Conservation (phyloP, 768 basidiomycete genomes). For the Ramaria rubella region DNA sequence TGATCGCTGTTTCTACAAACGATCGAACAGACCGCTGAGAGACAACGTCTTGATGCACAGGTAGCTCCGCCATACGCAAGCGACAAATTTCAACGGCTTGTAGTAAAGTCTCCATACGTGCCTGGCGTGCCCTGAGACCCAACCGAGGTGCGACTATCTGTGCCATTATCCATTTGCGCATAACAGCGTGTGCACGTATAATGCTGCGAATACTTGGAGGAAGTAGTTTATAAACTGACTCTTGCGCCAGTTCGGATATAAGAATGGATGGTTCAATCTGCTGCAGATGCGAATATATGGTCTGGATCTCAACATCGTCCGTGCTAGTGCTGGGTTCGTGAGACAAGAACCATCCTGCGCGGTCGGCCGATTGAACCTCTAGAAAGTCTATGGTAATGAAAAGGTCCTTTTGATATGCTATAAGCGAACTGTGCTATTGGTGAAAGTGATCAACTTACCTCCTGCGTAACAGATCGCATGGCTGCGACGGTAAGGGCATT, state of each 20-base stretch:
- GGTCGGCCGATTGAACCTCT: conserved; percentile 74
- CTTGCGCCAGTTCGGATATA: conserved; percentile 64
- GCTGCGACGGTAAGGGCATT: conserved; percentile 72
- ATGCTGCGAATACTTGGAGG: conserved; percentile 73
- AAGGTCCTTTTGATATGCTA: conserved; percentile 49
- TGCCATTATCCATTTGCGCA: conserved; percentile 74
- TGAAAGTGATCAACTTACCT: conserved; percentile 38
- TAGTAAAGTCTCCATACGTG: conserved; percentile 66
- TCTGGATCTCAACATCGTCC: conserved; percentile 73
- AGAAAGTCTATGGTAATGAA: conserved; percentile 71
- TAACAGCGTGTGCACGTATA: conserved; percentile 64
- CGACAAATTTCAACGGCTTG: conserved; percentile 71
- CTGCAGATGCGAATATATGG: conserved; percentile 64
- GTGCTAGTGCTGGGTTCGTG: conserved; percentile 48
- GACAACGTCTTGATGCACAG: conserved; percentile 30
- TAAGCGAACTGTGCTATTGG: background rate
- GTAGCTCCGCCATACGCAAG: conserved; percentile 44
- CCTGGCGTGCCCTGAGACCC: conserved; percentile 56
- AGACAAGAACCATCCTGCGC: conserved; percentile 68
- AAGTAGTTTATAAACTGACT: conserved; percentile 63
- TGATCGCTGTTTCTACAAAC: conserved; percentile 71
- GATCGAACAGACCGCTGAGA: conserved; percentile 66
- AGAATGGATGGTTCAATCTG: conserved; percentile 67
- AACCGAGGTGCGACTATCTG: conserved; percentile 60
- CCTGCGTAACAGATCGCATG: conserved; percentile 70